Evolutionary conservation across 2,329 filamentous ascomycete species (phyloP), one percentile per base, ranked within the genome.

Genomic region (Arthrobotrys sphaeroides): DNA sequence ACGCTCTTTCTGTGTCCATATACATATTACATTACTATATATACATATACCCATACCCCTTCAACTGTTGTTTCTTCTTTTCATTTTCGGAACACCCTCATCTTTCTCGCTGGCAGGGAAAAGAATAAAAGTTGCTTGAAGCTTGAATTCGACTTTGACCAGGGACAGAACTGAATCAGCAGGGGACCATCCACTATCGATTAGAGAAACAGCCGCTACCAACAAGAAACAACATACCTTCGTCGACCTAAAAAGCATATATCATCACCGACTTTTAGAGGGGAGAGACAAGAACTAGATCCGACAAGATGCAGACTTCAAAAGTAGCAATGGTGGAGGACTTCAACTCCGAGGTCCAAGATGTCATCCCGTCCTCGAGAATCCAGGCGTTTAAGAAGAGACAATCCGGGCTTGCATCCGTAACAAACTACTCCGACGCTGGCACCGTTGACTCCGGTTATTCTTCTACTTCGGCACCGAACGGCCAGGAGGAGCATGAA

Each of bases 281-380:
- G 49, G 55, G 43, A 59, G 36, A 38, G 24, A 49, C 61, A 64
- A 51, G 10, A 36, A 64, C 22, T 47, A 28, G 36, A 55, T 45
- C 62, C 45, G 61, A 45, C 53, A 67, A 68, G 13, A 68, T 74
- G 62, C 26, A 68, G 62, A 64, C 26, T 59, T 45, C 45, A 18
- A 74, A 74, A 42, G 70, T 74, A 57, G 70, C 70, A 43, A 74
- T 45, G 22, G 78, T 79, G 43, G 78, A 79, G 77, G 78, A 79
- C 70, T 79, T 77, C 78, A 77, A 79, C 69, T 79, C 78, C 16
- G 77, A 78, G 51, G 53, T 79, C 72, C 78, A 78, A 20, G 78
- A 78, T 65, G 78, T 76, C 18, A 51, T 79, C 22, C 78, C 78
- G 28, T 61, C 62, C 53, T 74, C 51, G 75, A 49, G 76, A 69